These are phyloP conservation scores for Sanguinoderma infundibulare DNA, from an alignment of 1,284 basidiomycete genomes.

Conservation along the genomic window DNA sequence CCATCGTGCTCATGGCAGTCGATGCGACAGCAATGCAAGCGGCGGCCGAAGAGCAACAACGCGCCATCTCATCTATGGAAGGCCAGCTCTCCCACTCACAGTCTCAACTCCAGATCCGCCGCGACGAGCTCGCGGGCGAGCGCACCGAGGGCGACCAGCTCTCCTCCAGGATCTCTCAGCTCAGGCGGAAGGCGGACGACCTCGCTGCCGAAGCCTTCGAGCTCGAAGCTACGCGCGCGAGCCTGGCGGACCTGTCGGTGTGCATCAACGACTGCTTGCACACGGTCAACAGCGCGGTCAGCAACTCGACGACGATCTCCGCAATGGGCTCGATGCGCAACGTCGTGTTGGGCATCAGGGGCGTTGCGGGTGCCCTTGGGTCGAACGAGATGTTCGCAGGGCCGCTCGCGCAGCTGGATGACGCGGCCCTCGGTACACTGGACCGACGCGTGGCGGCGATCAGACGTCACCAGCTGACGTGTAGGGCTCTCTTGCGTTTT, in stretches of 20 bases:
- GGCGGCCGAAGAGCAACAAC: not conserved
- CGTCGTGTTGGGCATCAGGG: conserved; percentile 6
- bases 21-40: not conserved
- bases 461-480: not conserved
- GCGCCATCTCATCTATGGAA: not conserved
- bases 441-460: conserved; percentile 1
- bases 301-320: conserved; percentile 13
- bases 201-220: not conserved
- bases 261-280: conserved; percentile 16
- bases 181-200: not conserved
- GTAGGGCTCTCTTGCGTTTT: not conserved
- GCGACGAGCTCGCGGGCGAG: not conserved
- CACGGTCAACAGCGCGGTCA: conserved; percentile 9
- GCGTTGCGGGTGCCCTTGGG: not conserved
- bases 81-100: conserved; percentile 6
- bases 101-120: conserved; percentile 1
- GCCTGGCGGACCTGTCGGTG: conserved; percentile 7
- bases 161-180: not conserved
- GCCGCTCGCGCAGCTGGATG: conserved; percentile 9
- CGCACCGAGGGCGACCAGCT: not conserved
- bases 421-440: conserved; percentile 1
- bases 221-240: conserved; percentile 1
- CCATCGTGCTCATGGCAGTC: not conserved
- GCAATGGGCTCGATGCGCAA: conserved; percentile 11
- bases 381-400: conserved; percentile 13